Conservation (phyloP, 805 yeast species). For the Candida peoriensis region DNA sequence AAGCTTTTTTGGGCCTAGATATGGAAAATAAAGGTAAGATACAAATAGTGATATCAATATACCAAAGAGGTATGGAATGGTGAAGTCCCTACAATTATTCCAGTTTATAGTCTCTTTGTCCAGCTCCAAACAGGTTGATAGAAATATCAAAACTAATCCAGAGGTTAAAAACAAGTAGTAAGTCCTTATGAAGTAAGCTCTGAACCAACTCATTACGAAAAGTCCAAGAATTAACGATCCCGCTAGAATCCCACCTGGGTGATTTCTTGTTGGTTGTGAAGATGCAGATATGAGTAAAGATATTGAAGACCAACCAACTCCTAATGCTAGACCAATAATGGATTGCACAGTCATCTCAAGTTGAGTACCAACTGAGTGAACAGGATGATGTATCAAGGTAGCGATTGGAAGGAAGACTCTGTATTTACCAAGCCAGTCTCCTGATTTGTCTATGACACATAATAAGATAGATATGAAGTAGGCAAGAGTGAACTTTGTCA, state of each 20-base stretch:
- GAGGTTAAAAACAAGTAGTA: constrained; percentile 33
- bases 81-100: constrained; percentile 35
- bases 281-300: constrained; percentile 38
- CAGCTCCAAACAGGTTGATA: constrained; percentile 21
- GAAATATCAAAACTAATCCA: constrained; percentile 32
- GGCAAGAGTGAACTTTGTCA: constrained; percentile 26
- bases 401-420: constrained; percentile 39
- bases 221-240: constrained; percentile 35
- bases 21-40: constrained; percentile 34
- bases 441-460: constrained; percentile 33
- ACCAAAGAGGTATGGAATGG: constrained; percentile 42
- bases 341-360: constrained; percentile 39
- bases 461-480: constrained; percentile 34
- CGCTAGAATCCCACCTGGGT: constrained; percentile 43
- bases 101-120: constrained; percentile 27
- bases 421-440: constrained; percentile 38
- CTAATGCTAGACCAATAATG: constrained; percentile 34
- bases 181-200: constrained; percentile 34
- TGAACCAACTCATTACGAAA: constrained; percentile 35
- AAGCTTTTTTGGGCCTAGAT: constrained; percentile 33
- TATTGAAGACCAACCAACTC: constrained; percentile 40
- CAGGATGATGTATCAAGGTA: constrained; percentile 41
- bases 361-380: constrained; percentile 41
- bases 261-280: constrained; percentile 33
- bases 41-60: constrained; percentile 31